Evolutionary conservation across 495 filamentous ascomycete genomes (phyloP).

Genomic region (Aspergillus cristatus): DNA sequence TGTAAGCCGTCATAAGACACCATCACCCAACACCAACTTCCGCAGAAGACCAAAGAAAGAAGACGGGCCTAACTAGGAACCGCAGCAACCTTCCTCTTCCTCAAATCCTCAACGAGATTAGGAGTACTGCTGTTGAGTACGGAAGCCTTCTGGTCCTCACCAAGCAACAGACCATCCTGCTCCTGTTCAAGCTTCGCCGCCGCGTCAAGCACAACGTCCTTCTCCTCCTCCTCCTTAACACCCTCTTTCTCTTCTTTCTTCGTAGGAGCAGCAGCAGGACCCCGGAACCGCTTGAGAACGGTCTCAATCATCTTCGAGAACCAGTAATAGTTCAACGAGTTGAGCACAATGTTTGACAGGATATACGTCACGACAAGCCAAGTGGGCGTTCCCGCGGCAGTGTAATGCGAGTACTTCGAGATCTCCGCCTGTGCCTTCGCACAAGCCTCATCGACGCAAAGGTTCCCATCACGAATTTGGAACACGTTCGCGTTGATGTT

Average conservation of each 20-base stretch:
- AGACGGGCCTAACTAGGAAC: constrained; percentile 15
- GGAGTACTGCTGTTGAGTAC: constrained; percentile 17
- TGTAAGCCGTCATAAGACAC: too few relatives aligned
- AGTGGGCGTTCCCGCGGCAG: constrained; percentile 47
- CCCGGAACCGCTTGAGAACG: constrained; percentile 77
- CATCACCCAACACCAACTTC: too few relatives aligned
- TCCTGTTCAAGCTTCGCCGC: constrained; percentile 28
- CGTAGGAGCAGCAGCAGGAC: constrained; percentile 5
- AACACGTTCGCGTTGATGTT: constrained; percentile 31
- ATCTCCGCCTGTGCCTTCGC: constrained; percentile 35
- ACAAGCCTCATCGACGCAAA: constrained; percentile 28
- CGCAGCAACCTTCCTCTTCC: constrained; percentile 18
- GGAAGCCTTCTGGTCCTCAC: constrained; percentile 19
- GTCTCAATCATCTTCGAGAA: constrained; percentile 95
- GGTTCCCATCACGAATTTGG: constrained; percentile 18
- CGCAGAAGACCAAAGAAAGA: too few relatives aligned
- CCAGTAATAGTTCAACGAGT: constrained; percentile 90
- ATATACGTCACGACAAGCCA: constrained; percentile 79
- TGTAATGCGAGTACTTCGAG: constrained; percentile 42
- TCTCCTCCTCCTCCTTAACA: constrained; percentile 12
- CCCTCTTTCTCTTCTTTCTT: constrained; percentile 7
- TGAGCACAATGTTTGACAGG: constrained; percentile 66
- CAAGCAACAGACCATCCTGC: constrained; percentile 20
- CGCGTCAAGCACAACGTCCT: constrained; percentile 29
- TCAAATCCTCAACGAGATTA: constrained; percentile 18